Evolutionary conservation across 176 grass and related monocot species (phyloP), one percentile per base, ranked within the genome.

Genomic region (Rhipidocladum racemiflorum): DNA sequence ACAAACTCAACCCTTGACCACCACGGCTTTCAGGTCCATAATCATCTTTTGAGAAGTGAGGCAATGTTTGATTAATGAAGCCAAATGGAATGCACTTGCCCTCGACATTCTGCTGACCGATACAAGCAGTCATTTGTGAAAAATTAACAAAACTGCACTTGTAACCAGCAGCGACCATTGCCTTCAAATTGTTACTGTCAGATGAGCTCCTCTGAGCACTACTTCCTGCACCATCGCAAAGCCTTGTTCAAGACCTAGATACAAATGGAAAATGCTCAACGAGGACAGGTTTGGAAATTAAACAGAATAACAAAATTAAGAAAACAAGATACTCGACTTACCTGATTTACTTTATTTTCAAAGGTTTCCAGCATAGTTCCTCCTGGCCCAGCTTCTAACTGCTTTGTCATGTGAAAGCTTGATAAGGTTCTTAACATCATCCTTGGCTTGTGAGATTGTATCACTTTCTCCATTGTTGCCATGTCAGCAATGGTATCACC

Each of bases 91-190:
- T 97, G 28, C 91, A 89, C 83, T 97, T 97, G 35, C 91, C 94
- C 43, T 93, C 94, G 72, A 93, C 91, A 81, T 97, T 97, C 79
- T 97, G 94, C 69, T 93, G 94, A 32, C 94, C 94, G 1, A 97
- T 91, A 93, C 94, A 97, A 75, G 94, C 91, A 86, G 94, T 93
- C 94, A 97, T 97, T 75, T 97, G 94, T 75, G 94, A 91, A 71
- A 97, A 93, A 56, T 97, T 97, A 65, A 97, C 93, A 69, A 97
- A 97, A 84, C 91, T 93, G 42, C 94, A 91, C 62, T 97, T 97
- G 39, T 91, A 97, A 12, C 94, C 94, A 49, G 94, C 91, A 61
- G 94, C 90, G 54, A 97, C 94, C 94, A 97, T 97, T 48, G 94
- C 91, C 87, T 97, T 97, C 63, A 97, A 74, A 76, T 94, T 94